Evolutionary conservation across 129 eudicot species (phyloP).

Genomic region (Artemisia annua): DNA sequence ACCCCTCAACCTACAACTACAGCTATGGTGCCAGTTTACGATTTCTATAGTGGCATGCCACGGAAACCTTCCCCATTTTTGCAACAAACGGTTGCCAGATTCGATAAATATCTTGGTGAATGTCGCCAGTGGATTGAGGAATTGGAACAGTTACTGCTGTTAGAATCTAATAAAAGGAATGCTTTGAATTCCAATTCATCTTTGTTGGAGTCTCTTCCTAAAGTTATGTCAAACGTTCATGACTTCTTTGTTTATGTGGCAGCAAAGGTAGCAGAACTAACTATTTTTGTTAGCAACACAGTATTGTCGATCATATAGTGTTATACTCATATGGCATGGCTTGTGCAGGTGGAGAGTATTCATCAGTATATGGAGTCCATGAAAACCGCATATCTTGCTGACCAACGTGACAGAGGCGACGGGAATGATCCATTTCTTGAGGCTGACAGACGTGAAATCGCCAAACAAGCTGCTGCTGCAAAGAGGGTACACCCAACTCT

Average conservation of each 20-base stretch:
- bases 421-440: conserved; percentile 86
- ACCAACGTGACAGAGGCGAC: conserved; percentile 89
- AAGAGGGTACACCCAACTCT: conserved; percentile 90
- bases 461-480: conserved; percentile 90
- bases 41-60: conserved; percentile 94
- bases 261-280: conserved; percentile 65
- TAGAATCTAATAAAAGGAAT: conserved; percentile 56
- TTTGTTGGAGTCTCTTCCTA: conserved; percentile 81
- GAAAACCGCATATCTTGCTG: conserved; percentile 92
- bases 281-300: not conserved
- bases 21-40: conserved; percentile 60
- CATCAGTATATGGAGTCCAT: conserved; percentile 98
- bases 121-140: conserved; percentile 96
- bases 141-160: conserved; percentile 77
- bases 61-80: conserved; percentile 86
- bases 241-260: conserved; percentile 97
- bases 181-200: conserved; percentile 52
- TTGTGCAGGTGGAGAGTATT: conserved; percentile 84
- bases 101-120: conserved; percentile 82
- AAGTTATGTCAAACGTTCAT: conserved; percentile 86
- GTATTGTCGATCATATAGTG: not conserved
- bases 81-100: conserved; percentile 87
- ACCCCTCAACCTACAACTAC: conserved; percentile 50
- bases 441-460: conserved; percentile 91
- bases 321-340: not conserved